Percentiles rank a stretch among this genome's conserved stretches.
These are phyloP conservation scores for Fusarium sp. DNA, from an alignment of 2,329 filamentous ascomycete species.

Conservation along the genomic window DNA sequence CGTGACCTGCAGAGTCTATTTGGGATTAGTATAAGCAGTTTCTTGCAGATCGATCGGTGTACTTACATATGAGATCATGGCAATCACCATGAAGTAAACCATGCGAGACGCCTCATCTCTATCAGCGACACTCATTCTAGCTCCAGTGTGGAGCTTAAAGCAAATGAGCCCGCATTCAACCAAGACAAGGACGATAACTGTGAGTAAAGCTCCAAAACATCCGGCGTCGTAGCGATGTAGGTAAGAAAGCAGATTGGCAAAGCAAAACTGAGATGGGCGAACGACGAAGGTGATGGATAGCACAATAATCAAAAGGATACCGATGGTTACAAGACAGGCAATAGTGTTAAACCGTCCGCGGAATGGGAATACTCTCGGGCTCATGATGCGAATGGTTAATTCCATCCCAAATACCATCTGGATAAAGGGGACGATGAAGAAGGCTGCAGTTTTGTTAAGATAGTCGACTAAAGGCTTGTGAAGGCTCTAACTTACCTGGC, in stretches of 20 bases:
- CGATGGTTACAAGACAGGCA: constrained; percentile 67
- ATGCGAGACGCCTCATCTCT: constrained; percentile 75
- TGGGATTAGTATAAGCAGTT: constrained; percentile 50
- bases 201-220: constrained; percentile 66
- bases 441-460: constrained; percentile 56
- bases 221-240: constrained; percentile 70
- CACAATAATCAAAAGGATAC: constrained; percentile 65
- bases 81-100: constrained; percentile 75
- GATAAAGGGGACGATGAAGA: constrained; percentile 75
- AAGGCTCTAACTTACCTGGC: constrained; percentile 61
- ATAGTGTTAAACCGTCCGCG: constrained; percentile 71
- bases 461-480: not conserved
- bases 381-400: constrained; percentile 67
- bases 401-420: constrained; percentile 76
- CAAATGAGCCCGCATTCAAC: constrained; percentile 67
- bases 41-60: not conserved
- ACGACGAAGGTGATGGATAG: constrained; percentile 71
- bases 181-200: constrained; percentile 65
- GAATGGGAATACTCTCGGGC: constrained; percentile 67
- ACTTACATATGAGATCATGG: constrained; percentile 69
- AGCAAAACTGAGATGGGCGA: constrained; percentile 71
- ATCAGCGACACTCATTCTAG: constrained; percentile 69
- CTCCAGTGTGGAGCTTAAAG: constrained; percentile 66
- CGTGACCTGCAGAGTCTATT: constrained; percentile 70
- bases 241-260: constrained; percentile 77